These are phyloP conservation scores for Saxophila tyrrhenica DNA, from an alignment of 495 filamentous ascomycete species.

Conservation along the genomic window DNA sequence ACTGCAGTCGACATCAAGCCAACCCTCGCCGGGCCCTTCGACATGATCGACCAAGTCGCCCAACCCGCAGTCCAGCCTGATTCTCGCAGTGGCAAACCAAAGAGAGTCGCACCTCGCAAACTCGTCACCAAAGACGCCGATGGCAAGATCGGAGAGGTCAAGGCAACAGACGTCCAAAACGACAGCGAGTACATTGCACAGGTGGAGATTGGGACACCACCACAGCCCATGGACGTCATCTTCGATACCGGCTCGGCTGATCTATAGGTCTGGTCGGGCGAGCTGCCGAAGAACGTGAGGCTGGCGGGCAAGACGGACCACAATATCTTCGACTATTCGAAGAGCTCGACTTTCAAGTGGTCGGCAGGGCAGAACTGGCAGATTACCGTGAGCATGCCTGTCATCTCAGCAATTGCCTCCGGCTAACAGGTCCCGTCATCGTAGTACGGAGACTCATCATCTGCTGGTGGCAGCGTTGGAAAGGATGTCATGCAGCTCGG, in stretches of 20 bases:
- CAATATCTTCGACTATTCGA: conserved; percentile 39
- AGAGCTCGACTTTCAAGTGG: conserved; percentile 53
- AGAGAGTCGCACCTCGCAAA: background rate
- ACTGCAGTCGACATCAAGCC: conserved; percentile 2
- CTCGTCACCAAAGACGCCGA: conserved; percentile 2
- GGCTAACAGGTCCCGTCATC: no score
- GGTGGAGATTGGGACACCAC: conserved; percentile 55
- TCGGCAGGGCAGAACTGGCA: conserved; percentile 43
- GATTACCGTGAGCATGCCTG: conserved; percentile 42
- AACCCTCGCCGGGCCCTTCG: conserved; percentile 1
- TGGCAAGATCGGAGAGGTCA: conserved; percentile 1
- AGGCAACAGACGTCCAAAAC: conserved; percentile 54
- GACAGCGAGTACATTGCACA: conserved; percentile 59
- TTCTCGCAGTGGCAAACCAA: background rate
- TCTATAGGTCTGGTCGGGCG: conserved; percentile 40
- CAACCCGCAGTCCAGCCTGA: background rate
- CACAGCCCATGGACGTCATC: conserved; percentile 49
- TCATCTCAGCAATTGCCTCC: no score
- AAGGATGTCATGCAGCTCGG: conserved; percentile 59
- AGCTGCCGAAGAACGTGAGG: background rate
- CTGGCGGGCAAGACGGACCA: conserved; percentile 2
- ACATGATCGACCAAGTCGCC: background rate
- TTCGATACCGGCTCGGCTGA: conserved; percentile 68
- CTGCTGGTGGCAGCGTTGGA: conserved; percentile 58
- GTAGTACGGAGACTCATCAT: conserved; percentile 58